Conservation (phyloP, 495 filamentous ascomycete genomes). For the Daldinia vernicosa region DNA sequence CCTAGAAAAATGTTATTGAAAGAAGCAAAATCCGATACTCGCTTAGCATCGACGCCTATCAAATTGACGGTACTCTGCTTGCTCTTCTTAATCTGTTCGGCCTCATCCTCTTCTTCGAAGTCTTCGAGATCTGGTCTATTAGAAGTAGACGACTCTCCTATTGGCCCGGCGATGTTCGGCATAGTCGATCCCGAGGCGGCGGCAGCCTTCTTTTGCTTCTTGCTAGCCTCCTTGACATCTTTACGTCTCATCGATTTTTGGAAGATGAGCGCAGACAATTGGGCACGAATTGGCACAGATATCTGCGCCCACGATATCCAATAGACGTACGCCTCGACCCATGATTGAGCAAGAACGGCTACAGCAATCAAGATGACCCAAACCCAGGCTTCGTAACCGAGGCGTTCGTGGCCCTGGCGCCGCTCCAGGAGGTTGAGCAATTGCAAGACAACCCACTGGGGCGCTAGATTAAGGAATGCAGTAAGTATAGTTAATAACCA, state of each 20-base stretch:
- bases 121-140: slow-evolving; percentile 43
- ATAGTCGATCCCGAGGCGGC: slow-evolving; percentile 35
- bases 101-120: slow-evolving; percentile 60
- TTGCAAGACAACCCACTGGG: slow-evolving; percentile 73
- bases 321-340: slow-evolving; percentile 67
- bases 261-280: slow-evolving; percentile 78
- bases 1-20: slow-evolving; percentile 73
- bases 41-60: slow-evolving; percentile 77
- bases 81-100: slow-evolving; percentile 61
- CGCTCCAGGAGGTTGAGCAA: slow-evolving; percentile 70
- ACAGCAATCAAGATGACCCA: slow-evolving; percentile 72
- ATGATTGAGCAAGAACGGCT: slow-evolving; percentile 63
- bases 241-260: slow-evolving; percentile 82
- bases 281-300: slow-evolving; percentile 70
- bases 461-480: slow-evolving; percentile 69
- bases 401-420: slow-evolving; percentile 52
- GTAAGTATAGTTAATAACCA: slow-evolving; percentile 60
- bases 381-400: slow-evolving; percentile 65
- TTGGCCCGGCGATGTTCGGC: slow-evolving; percentile 34
- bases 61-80: slow-evolving; percentile 84
- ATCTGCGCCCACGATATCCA: slow-evolving; percentile 74
- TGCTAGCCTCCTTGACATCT: slow-evolving; percentile 70
- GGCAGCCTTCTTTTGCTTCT: slow-evolving; percentile 48
- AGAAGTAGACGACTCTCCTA: slow-evolving; percentile 38
- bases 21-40: slow-evolving; percentile 74